These are phyloP conservation scores for Aspergillus caelatus DNA, from an alignment of 2,329 filamentous ascomycete species.

Conservation along the genomic window DNA sequence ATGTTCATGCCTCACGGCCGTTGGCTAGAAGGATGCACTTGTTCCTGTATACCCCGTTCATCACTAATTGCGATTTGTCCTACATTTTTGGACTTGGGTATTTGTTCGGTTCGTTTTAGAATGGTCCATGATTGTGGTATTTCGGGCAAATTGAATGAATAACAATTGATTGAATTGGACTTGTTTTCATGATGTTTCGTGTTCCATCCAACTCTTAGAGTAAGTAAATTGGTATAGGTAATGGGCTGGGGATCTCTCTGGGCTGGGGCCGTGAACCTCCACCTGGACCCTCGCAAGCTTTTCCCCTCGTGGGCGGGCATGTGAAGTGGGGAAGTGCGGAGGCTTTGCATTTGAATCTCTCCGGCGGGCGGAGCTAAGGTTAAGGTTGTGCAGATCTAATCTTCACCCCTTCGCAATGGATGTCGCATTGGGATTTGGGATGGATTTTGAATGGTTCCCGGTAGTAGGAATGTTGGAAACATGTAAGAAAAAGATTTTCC, in stretches of 20 bases:
- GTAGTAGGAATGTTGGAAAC: too few relatives aligned
- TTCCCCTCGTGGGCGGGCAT: not conserved
- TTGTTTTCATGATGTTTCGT: not conserved
- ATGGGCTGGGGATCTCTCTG: too few relatives aligned
- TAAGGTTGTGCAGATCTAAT: slow-evolving; percentile 3
- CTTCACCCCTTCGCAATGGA: not conserved
- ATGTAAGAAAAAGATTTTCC: too few relatives aligned
- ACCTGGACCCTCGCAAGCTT: not conserved
- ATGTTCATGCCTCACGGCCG: slow-evolving; percentile 14
- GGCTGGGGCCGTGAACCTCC: too few relatives aligned
- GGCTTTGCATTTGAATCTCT: slow-evolving; percentile 1
- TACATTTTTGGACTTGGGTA: slow-evolving; percentile 14
- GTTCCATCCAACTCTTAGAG: not conserved
- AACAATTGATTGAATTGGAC: not conserved
- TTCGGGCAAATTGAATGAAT: slow-evolving; percentile 7
- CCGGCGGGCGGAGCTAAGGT: not conserved
- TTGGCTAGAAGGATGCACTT: slow-evolving; percentile 21
- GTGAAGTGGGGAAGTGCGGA: slow-evolving; percentile 13
- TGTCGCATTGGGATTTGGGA: slow-evolving; percentile 2
- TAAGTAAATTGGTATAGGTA: not conserved
- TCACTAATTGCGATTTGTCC: slow-evolving; percentile 19
- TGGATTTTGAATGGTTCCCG: not conserved
- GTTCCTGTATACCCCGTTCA: slow-evolving; percentile 28
- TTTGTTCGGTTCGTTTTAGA: slow-evolving; percentile 16
- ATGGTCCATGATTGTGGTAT: slow-evolving; percentile 9